phyloP scores from a whole-genome alignment of 305 asterid species.

The Solanum hybrid region DNA sequence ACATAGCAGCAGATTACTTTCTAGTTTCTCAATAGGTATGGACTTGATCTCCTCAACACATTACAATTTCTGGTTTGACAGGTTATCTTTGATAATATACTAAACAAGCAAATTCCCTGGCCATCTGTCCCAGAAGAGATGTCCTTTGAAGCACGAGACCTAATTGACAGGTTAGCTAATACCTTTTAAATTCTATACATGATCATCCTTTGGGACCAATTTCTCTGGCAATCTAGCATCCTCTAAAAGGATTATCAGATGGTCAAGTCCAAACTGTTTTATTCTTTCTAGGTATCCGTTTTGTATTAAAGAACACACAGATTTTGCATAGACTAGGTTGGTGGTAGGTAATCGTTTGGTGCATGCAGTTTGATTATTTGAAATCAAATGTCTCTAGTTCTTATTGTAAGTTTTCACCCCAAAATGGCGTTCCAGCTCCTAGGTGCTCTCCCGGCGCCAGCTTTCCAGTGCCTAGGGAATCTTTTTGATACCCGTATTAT shows the following conservation, averaged over 20 bases:
- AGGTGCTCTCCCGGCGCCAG: neutral
- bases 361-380: conserved; percentile 1
- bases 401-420: neutral
- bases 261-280: neutral
- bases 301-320: too few relatives aligned
- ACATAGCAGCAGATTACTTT: neutral
- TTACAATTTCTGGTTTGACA: conserved; percentile 28
- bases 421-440: neutral
- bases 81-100: conserved; percentile 78
- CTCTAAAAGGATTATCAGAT: neutral
- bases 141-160: conserved; percentile 69
- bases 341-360: neutral
- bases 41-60: neutral
- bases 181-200: neutral
- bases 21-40: neutral
- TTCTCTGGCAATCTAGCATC: neutral
- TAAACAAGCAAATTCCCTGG: conserved; percentile 83
- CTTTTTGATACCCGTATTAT: neutral
- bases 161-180: conserved; percentile 68
- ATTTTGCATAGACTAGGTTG: conserved; percentile 1
- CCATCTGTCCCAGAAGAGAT: conserved; percentile 72
- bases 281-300: neutral
- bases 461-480: neutral
- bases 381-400: conserved; percentile 1
- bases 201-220: neutral